Evolutionary conservation across 129 eudicot genomes (phyloP).

Genomic region (Apium graveolens): DNA sequence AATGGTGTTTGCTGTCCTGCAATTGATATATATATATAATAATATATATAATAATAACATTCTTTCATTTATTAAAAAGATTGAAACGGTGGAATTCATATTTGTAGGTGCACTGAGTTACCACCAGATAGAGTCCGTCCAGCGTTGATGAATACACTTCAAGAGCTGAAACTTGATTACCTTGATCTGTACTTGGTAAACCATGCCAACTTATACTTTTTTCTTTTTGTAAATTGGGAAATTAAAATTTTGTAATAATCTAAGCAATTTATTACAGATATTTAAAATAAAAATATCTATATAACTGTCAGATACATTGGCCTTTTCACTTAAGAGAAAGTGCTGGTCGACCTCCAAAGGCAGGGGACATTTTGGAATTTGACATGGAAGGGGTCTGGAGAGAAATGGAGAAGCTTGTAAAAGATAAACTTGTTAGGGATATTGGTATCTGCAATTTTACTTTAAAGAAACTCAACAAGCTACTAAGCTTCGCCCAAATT

Average conservation of each 20-base stretch:
- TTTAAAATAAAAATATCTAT: not conserved
- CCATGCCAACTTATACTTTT: not conserved
- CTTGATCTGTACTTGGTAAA: conserved; percentile 68
- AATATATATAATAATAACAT: not conserved
- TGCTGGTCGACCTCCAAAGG: conserved; percentile 54
- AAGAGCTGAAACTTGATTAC: conserved; percentile 54
- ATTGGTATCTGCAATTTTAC: conserved; percentile 64
- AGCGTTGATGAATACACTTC: conserved; percentile 49
- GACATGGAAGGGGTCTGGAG: conserved; percentile 88
- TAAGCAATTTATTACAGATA: not conserved
- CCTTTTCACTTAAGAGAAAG: conserved; percentile 60
- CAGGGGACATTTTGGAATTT: conserved; percentile 46
- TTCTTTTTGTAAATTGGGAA: not conserved
- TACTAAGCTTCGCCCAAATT: conserved; percentile 41
- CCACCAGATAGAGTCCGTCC: conserved; percentile 57
- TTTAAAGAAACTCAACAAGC: conserved; percentile 42
- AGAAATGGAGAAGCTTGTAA: conserved; percentile 66
- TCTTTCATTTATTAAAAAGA: not conserved
- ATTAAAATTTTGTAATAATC: not conserved
- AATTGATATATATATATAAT: no score
- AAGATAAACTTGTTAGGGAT: conserved; percentile 42
- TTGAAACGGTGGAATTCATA: not conserved
- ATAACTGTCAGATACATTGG: conserved; percentile 48
- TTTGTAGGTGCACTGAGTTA: conserved; percentile 12
- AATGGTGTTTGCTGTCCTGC: not conserved